Evolutionary conservation across 2,329 filamentous ascomycete genomes (phyloP), one percentile per base, ranked within the genome.

Genomic region (Diaporthe helianthi): DNA sequence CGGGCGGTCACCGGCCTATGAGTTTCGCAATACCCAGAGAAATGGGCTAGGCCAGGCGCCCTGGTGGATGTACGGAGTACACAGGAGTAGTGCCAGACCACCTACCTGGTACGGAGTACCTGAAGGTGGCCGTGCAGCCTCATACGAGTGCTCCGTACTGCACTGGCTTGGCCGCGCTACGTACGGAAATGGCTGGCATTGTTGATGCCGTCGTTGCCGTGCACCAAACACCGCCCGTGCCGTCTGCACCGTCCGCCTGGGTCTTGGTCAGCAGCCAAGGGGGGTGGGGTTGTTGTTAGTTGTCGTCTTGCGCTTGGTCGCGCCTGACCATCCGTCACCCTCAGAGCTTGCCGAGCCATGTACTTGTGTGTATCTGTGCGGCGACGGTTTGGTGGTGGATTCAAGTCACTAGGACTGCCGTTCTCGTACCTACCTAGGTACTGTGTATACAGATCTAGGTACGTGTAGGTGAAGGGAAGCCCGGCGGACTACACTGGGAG

Each of bases 181-280:
- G 36, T 26, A 19, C 36, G 19, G 54, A 58, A 41, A 61, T 47
- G 58, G 41, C 58, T 36, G 58, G 15, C 5, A 47, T 63, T 63
- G 58, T 61, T 47, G 41, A 24, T 63, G 58, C 58, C 58, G 58
- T 63, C 29, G 41, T 36, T 63, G 58, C 58, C 58, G 58, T 63
- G 41, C 44, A 49, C 58, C 54, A 49, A 49, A 29, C 15, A 36
- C 29, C 41, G 41, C 26, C 55, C 22, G 55, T 61, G 26, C 55
- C 55, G 41, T 46, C 26, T 47, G 55, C 41, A 33, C 38, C 55
- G 19, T 22, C 55, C 55, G 26, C 19, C 26, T 33, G 24, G 22
- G 29, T 10, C 55, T 22, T 19, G 44, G 58, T 63, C 29, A 26
- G 29, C 58, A 33, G 41, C 19, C 36, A 4, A 1, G 33, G 36